These are phyloP conservation scores for Cutaneotrichosporon mucoides DNA, from an alignment of 1,284 basidiomycete species.

Conservation along the genomic window DNA sequence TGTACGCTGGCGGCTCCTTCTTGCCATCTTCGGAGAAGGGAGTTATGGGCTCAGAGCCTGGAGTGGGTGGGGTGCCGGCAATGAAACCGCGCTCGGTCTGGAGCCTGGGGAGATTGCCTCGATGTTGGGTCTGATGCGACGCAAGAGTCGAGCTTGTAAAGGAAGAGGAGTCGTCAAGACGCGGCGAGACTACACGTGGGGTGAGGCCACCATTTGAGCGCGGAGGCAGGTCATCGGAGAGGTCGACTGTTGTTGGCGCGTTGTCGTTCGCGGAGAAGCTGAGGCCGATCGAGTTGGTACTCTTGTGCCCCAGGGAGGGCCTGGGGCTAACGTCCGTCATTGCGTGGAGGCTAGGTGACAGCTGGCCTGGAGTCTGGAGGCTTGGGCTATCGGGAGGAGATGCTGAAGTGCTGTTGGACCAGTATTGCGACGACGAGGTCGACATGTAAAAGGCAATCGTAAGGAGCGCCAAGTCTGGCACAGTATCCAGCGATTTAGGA, in stretches of 20 bases:
- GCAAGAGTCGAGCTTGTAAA: neutral
- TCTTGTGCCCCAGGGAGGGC: neutral
- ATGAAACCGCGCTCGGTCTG: conserved; percentile 2
- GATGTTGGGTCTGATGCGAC: neutral
- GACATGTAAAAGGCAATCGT: neutral
- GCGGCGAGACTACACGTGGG: neutral
- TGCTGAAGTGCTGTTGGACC: conserved; percentile 7
- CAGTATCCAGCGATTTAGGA: neutral
- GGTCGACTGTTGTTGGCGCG: neutral
- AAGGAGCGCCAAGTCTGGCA: neutral
- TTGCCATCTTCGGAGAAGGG: neutral
- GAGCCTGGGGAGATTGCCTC: neutral
- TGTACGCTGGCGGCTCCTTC: conserved; percentile 7
- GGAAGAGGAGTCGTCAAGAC: neutral
- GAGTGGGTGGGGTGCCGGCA: neutral
- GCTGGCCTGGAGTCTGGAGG: conserved; percentile 7
- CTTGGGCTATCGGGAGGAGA: conserved; percentile 19
- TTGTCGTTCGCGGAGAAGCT: neutral
- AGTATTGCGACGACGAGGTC: neutral
- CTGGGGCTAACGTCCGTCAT: neutral
- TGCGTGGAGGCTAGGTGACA: neutral
- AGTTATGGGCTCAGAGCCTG: neutral
- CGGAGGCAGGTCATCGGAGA: conserved; percentile 5
- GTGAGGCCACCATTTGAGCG: neutral
- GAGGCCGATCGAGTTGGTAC: neutral